These are phyloP conservation scores for Crithidia acanthocephali DNA, from an alignment of 208 protist genomes.

Conservation along the genomic window DNA sequence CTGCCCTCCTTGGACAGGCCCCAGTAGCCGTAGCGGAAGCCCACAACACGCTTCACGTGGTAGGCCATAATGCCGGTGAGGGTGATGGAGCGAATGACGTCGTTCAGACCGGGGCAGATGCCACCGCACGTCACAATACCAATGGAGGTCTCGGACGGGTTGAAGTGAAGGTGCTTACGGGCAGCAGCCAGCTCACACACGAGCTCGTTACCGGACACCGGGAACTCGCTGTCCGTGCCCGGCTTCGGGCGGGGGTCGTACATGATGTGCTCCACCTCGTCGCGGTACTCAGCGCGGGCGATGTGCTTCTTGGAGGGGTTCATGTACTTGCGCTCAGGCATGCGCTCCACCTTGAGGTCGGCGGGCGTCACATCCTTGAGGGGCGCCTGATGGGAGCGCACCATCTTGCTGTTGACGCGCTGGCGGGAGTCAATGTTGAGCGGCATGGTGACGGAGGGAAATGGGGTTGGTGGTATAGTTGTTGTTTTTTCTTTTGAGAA, in stretches of 20 bases:
- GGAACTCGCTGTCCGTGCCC: slow-evolving; percentile 53
- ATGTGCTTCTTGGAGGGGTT: slow-evolving; percentile 89
- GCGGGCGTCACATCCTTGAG: slow-evolving; percentile 64
- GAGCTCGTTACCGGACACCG: slow-evolving; percentile 73
- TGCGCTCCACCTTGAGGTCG: slow-evolving; percentile 81
- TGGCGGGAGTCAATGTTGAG: slow-evolving; percentile 1
- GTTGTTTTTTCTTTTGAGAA: background rate
- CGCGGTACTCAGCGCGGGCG: slow-evolving; percentile 68
- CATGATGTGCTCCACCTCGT: slow-evolving; percentile 89
- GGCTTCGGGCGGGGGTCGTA: slow-evolving; percentile 83
- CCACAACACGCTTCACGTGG: slow-evolving; percentile 91
- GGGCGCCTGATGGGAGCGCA: slow-evolving; percentile 50
- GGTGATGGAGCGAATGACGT: slow-evolving; percentile 94
- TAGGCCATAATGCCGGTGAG: slow-evolving; percentile 80
- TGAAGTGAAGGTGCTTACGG: slow-evolving; percentile 89
- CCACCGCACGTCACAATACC: slow-evolving; percentile 96
- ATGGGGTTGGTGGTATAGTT: background rate
- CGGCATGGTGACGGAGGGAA: slow-evolving; percentile 12
- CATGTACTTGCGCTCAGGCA: slow-evolving; percentile 69
- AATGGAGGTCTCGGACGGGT: slow-evolving; percentile 84
- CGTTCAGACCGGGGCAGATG: slow-evolving; percentile 96
- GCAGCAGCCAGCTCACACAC: slow-evolving; percentile 80
- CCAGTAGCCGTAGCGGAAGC: slow-evolving; percentile 94
- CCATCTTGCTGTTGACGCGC: slow-evolving; percentile 33
- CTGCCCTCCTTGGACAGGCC: slow-evolving; percentile 89